Base-by-base conservation (phyloP, 306 rosid species). In the Cucurbita argyrosperma region DNA sequence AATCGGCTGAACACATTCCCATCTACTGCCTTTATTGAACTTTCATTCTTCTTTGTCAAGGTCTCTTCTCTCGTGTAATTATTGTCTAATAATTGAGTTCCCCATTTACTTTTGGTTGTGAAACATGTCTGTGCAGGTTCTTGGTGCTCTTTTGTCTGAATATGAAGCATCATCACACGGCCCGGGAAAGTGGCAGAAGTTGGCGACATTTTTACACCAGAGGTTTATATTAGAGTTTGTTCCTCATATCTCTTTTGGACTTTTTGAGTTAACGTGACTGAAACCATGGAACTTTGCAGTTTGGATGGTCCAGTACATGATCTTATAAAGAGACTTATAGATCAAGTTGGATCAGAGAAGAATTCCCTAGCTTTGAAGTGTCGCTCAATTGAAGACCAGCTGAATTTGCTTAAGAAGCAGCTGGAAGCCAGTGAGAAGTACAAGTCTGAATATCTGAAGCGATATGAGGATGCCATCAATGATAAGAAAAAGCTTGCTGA, bases 141-240 rank as follows among this genome's bases (percentile, higher is more conserved):
- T 95, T 76, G 99, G 89, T 81, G 89, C 85, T 76, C 97, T 95
- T 76, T 45, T 95, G 46, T 82, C 89, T 2, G 99, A 91, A 61
- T 95, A 88, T 77, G 96, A 91, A 74, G 78, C 82, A 78, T 83
- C 88, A 77, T 75, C 84, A 79, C 93, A 86, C 42, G 96, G 93
- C 81, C 99, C 96, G 19, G 91, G 86, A 79, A 95, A 95, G 79
- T 95, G 97, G 97, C 91, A 88, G 78, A 90, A 86, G 76, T 74
- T 91, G 80, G 86, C 90, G 23, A 78, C 79, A 73, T 95, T 95
- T 78, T 83, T 95, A 21, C 92, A 86, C 23, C 90, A 84, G 74
- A 95, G 99, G 98, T 94, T 76, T 78, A 84, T 85, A 46, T 30
- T 49, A 57, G n/a, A 64, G 43, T 71, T 38, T 68, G 49, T 13